phyloP scores from a whole-genome alignment of 768 basidiomycete species.

The Boletus subparvulus region DNA sequence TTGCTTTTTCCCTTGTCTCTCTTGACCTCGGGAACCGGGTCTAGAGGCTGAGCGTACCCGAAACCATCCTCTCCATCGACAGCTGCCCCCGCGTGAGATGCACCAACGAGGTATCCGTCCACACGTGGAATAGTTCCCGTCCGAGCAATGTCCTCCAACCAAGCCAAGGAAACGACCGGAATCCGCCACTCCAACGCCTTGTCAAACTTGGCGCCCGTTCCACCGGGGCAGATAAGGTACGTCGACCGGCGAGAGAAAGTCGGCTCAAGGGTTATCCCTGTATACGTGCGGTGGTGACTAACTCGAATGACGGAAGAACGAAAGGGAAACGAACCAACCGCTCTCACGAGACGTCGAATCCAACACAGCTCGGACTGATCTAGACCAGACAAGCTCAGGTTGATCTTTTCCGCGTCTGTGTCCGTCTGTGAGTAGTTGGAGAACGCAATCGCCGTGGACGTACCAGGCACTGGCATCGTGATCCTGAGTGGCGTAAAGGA shows the following conservation, averaged over 20 bases:
- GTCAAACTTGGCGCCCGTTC: conserved; percentile 68
- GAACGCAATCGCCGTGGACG: neutral
- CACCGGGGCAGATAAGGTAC: conserved; percentile 77
- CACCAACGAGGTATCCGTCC: conserved; percentile 34
- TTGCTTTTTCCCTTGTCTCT: conserved; percentile 35
- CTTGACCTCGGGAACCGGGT: conserved; percentile 5
- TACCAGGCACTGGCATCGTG: conserved; percentile 59
- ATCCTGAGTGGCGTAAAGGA: conserved; percentile 68
- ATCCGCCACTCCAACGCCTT: conserved; percentile 80
- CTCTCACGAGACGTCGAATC: conserved; percentile 39
- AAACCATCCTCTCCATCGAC: conserved; percentile 32
- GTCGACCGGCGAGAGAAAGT: conserved; percentile 70
- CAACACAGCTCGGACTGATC: conserved; percentile 67
- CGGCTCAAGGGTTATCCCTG: conserved; percentile 55
- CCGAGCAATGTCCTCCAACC: conserved; percentile 62
- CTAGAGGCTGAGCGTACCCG: neutral
- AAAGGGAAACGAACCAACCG: conserved; percentile 17
- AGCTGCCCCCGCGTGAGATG: conserved; percentile 39
- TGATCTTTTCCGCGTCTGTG: conserved; percentile 56
- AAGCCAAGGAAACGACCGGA: conserved; percentile 66
- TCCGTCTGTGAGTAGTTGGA: neutral
- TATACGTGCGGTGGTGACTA: neutral
- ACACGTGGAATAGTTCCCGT: conserved; percentile 48
- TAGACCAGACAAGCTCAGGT: conserved; percentile 73
- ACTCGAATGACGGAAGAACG: neutral